phyloP scores from a whole-genome alignment of 768 basidiomycete genomes.

The Phanerochaete sordida region DNA sequence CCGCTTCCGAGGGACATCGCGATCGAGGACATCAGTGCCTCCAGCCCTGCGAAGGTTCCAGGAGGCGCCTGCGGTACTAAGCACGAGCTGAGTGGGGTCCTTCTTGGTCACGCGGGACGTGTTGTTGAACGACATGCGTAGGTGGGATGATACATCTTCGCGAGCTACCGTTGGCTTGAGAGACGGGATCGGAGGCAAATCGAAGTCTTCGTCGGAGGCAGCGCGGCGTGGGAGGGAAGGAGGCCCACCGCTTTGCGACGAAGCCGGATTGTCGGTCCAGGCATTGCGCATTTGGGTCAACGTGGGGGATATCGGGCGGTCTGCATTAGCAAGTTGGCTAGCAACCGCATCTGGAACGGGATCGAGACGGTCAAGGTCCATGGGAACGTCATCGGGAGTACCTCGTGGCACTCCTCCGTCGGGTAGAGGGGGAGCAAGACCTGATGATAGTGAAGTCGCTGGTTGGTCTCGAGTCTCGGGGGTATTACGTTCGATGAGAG shows the following conservation, averaged over 20 bases:
- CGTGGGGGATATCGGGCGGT: constrained; percentile 2
- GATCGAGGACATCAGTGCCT: not conserved
- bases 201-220: not conserved
- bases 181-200: constrained; percentile 2
- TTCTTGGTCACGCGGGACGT: constrained; percentile 21
- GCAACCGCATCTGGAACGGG: not conserved
- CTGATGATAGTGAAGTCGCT: not conserved
- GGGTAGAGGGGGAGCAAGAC: not conserved
- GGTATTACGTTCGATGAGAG: not conserved
- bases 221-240: not conserved
- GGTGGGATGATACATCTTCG: not conserved
- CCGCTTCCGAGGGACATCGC: constrained; percentile 37
- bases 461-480: not conserved
- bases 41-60: constrained; percentile 40
- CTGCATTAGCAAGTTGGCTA: not conserved
- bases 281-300: constrained; percentile 2
- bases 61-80: constrained; percentile 48
- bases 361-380: not conserved
- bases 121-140: not conserved
- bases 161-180: not conserved
- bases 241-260: not conserved
- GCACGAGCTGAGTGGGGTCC: constrained; percentile 35
- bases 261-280: not conserved
- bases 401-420: not conserved
- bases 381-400: not conserved